Base-by-base conservation (phyloP, 768 basidiomycete species). In the Auriscalpium microsporum region DNA sequence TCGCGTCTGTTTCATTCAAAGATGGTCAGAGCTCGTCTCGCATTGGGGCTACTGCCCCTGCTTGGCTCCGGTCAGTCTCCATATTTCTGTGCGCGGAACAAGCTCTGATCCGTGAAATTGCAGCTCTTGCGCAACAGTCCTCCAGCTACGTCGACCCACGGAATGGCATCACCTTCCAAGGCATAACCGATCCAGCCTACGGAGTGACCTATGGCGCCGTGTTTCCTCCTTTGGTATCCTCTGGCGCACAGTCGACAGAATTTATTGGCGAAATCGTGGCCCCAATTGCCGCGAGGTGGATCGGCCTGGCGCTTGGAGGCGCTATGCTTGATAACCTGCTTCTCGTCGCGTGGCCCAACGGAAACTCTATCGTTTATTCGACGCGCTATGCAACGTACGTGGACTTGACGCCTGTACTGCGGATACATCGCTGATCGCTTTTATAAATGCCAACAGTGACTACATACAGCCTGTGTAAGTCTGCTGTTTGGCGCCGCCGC, bases 181-280 rank as follows among this genome's bases (percentile, higher is more conserved):
- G 67, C 55, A 58, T 67, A 53, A 68, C 65, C 7, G 71, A 73
- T 52, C 63, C 69, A 21, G 62, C 60, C 11, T 60, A 70, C 56
- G 53, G 51, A n/a, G 69, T 72, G 13, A 66, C 65, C 28, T 71
- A 76, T 60, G 81, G 81, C 54, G 76, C 76, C 56, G 68, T 78
- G 37, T 79, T 84, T 61, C 81, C 81, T 28, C 77, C 77, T 17
- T 63, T 76, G 14, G 71, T 68, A 6, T 65, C 72, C 11, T 70
- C 72, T 8, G 72, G 69, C 11, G 54, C 68, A 28, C 68, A 72
- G 28, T 66, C 76, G 19, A 71, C 69, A 14, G 83, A 85, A 60
- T 84, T 83, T 63, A 81, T 85, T 59, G 83, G 78, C 50, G 79
- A 82, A 66, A 78, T 84, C 47, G 75, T 82, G 23, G 77, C 80